Base-by-base conservation (phyloP, 2,329 filamentous ascomycete species). In the Beauveria sp. region DNA sequence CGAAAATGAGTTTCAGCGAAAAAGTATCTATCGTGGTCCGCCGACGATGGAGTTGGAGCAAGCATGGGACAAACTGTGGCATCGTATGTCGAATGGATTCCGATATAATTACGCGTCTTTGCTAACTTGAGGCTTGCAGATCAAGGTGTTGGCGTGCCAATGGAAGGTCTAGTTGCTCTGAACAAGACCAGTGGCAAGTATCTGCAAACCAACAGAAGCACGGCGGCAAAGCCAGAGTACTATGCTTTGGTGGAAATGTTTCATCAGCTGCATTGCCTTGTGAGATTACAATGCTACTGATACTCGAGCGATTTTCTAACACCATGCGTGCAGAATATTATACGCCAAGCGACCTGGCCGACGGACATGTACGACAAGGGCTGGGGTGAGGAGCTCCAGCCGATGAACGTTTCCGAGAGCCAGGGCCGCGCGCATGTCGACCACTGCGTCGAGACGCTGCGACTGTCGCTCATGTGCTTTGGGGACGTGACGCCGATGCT, bases 371-470 rank as follows among this genome's bases (percentile, higher is more conserved):
- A 50, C 38, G 40, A 62, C 40, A 43, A 53, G 30, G 26, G 40
- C 20, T 62, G 60, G 60, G 53, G 47, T 12, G 53, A 52, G 9
- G 22, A 28, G 8, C 47, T 51, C 4, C 56, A 50, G 46, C 47
- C 46, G 56, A 22, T 59, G 45, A 50, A 52, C 56, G 38, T 43
- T 16, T 43, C 46, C 8, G 34, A 50, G 4, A 59, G 30, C 34
- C 30, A 16, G 24, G 38, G 46, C 34, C 56, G 56, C 46, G 34
- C 47, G 2, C 63, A 63, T 24, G 46, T 64, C 14, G 63, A 65
- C 50, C 64, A 65, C 52, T 65, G 64, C 43, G 26, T 65, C 12
- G 64, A 65, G 46, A 62, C 63, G 18, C 47, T 65, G n/a, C 60
- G 64, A 9, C 59, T 65, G n/a, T 38, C 56, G 12, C 55, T 65